Evolutionary conservation across 129 eudicot species (phyloP), one percentile per base, ranked within the genome.

Genomic region (Rutidosis leptorrhynchoides): DNA sequence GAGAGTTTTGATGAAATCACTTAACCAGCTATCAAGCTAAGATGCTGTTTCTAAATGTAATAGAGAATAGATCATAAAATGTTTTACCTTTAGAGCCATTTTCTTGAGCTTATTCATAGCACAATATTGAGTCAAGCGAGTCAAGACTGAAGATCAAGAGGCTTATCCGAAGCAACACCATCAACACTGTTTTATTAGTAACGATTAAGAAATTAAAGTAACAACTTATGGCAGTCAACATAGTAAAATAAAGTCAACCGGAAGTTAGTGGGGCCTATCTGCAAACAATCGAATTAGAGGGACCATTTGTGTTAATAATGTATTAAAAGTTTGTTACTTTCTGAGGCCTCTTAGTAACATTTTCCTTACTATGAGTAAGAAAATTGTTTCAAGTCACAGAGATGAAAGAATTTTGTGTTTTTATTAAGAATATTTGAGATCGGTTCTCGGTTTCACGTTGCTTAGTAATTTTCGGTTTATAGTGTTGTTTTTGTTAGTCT

Each of bases 41-140:
- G 11, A n/a, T 2, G 3, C 19, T 1, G 1, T 40, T 40, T 40
- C 3, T 58, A 19, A 12, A 3, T 0, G 2, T 68, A 15, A 43
- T 26, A 37, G 16, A 58, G 25, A 21, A 27, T 22, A 24, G 46
- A 1, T 30, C 17, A 8, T 62, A 48, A 71, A 71, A 33, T 32
- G 16, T 15, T 25, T 15, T 74, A 89, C 97, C 81, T 82, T 85
- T 16, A 91, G 71, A 62, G 96, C 95, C 89, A 91, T 91, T 82
- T 87, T 90, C 90, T 87, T 87, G 56, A 91, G 84, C 74, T 90
- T 87, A 64, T 87, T 77, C 95, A 82, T 90, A 49, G 92, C 87
- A 62, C 92, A 87, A 76, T 87, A 91, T 68, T 85, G 94, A n/a
- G 79, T 82, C 72, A 91, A 75, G 10, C 97, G 82, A 43, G 72